Conservation (phyloP, 306 rosid genomes). For the Corylus americana region DNA sequence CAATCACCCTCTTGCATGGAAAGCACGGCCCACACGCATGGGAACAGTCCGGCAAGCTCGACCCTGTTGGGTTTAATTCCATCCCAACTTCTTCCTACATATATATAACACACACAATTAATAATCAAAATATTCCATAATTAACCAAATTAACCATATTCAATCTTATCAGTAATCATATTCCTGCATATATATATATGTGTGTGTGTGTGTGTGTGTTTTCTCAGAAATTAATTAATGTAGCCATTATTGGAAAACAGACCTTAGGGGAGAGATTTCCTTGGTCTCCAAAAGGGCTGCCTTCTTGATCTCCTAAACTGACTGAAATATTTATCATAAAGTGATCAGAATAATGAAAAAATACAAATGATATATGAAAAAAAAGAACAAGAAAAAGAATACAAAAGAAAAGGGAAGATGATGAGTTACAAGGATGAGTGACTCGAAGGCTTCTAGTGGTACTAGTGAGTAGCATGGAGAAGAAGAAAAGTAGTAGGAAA, state of each 20-base stretch:
- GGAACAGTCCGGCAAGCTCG: slow-evolving; percentile 86
- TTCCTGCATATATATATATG: not conserved
- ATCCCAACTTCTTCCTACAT: slow-evolving; percentile 38
- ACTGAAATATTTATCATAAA: slow-evolving; percentile 25
- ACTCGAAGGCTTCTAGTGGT: slow-evolving; percentile 44
- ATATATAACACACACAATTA: slow-evolving; percentile 11
- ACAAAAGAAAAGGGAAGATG: not conserved
- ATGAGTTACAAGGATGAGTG: slow-evolving; percentile 41
- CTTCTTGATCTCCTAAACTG: slow-evolving; percentile 33
- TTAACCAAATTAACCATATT: no score
- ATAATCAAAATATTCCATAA: no score
- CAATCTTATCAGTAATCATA: not conserved
- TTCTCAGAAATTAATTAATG: not conserved
- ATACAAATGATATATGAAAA: not conserved
- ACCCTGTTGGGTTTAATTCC: slow-evolving; percentile 73
- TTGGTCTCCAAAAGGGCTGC: slow-evolving; percentile 4
- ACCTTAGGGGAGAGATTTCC: slow-evolving; percentile 38
- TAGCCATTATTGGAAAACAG: slow-evolving; percentile 9
- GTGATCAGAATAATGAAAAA: no score
- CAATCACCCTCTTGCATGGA: slow-evolving; percentile 92
- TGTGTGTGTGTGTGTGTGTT: not conserved
- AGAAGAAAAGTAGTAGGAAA: slow-evolving; percentile 37
- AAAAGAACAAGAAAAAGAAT: not conserved
- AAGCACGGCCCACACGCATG: slow-evolving; percentile 95
- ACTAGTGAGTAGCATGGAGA: slow-evolving; percentile 40